Base-by-base conservation (phyloP, 1,284 basidiomycete species). In the Cryptococcus neoformans region DNA sequence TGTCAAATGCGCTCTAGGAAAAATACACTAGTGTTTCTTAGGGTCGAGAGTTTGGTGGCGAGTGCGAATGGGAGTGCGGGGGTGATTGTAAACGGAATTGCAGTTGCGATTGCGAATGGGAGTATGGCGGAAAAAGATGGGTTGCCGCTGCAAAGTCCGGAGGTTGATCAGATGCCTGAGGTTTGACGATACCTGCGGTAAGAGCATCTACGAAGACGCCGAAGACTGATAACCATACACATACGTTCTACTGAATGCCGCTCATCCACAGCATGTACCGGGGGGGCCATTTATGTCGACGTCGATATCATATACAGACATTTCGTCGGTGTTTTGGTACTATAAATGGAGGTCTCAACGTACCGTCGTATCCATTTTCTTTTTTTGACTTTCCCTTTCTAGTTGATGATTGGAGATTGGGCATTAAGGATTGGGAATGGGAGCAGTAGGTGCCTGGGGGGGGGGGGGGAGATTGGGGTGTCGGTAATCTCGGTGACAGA, bases 301-400 rank as follows among this genome's bases (percentile, higher is more conserved):
- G 52, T n/a, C n/a, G n/a, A n/a, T n/a, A n/a, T 62, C 54, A 56
- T 71, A 70, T 11, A 66, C 53, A 46, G 64, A 66, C 64, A 68
- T 71, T 52, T 61, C 57, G 51, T 65, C 60, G 16, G 53, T 46
- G 12, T 48, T 51, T 49, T 64, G 56, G 46, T 66, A 66, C 64
- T 66, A 49, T 34, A n/a, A n/a, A n/a, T n/a, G n/a, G n/a, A n/a
- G n/a, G n/a, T n/a, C n/a, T n/a, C n/a, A n/a, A n/a, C 49, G 14
- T n/a, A 11, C 44, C 16, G n/a, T 41, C 44, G 16, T 14, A 38
- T 4, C 34, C n/a, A n/a, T 55, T 21, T n/a, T n/a, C n/a, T n/a
- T n/a, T n/a, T n/a, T n/a, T n/a, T n/a, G n/a, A n/a, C n/a, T n/a
- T n/a, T n/a, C n/a, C n/a, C n/a, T n/a, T n/a, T n/a, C n/a, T n/a